These are phyloP conservation scores for Fusarium sp. DNA, from an alignment of 2,329 filamentous ascomycete species.

Conservation along the genomic window DNA sequence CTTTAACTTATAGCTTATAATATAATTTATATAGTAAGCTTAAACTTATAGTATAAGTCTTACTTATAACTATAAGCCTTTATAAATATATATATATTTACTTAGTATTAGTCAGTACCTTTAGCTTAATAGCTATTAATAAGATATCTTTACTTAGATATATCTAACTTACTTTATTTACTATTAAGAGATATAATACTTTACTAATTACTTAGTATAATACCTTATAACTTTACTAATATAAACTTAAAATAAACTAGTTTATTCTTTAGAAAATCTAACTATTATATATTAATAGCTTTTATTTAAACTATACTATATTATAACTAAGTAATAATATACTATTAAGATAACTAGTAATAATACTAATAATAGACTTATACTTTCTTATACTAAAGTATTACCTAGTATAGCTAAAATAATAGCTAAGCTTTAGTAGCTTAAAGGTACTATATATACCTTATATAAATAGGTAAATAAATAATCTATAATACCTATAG, in stretches of 20 bases:
- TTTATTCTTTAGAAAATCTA: background rate
- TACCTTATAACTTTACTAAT: too few species aligned
- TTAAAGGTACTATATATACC: background rate
- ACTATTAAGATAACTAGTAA: background rate
- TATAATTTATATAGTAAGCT: constrained; percentile 26
- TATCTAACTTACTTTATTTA: too few species aligned
- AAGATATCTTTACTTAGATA: too few species aligned
- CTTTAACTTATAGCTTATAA: background rate
- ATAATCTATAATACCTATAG: background rate
- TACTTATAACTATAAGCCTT: too few species aligned
- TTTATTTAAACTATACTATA: background rate
- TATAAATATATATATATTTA: too few species aligned
- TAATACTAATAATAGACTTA: background rate
- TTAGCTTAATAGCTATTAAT: too few species aligned
- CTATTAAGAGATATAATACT: too few species aligned
- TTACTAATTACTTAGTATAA: too few species aligned
- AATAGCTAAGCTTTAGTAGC: background rate
- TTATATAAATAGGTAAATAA: background rate
- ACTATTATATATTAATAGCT: background rate
- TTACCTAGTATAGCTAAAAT: background rate
- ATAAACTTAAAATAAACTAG: too few species aligned
- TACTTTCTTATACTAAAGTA: background rate
- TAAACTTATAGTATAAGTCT: background rate
- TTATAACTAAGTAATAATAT: background rate
- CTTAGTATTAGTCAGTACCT: too few species aligned